A percentile compares a stretch with the other conserved stretches of the same genome.
Evolutionary conservation across 176 grass and related monocot species (phyloP).

Genomic region (Oryza brachyantha): DNA sequence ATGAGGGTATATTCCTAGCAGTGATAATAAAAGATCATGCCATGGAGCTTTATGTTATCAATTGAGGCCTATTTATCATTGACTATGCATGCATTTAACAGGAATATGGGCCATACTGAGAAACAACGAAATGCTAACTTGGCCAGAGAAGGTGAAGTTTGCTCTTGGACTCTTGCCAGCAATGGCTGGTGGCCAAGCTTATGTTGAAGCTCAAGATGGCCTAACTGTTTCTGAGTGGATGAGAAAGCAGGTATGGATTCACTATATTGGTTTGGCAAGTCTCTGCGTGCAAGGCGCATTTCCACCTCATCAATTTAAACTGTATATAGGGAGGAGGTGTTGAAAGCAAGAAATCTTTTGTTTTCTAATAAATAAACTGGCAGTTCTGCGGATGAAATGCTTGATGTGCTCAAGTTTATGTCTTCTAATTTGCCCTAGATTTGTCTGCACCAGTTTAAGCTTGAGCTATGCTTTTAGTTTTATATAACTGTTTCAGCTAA

Average conservation of each 20-base stretch:
- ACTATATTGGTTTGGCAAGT: not conserved
- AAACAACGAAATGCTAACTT: constrained; percentile 98
- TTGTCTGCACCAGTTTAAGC: constrained; percentile 12
- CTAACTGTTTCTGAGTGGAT: constrained; percentile 90
- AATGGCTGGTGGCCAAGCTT: constrained; percentile 88
- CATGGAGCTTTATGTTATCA: not conserved
- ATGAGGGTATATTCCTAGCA: constrained; percentile 7
- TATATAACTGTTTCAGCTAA: not conserved
- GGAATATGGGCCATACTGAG: constrained; percentile 93
- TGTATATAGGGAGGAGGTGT: not conserved
- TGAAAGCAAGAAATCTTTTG: not conserved
- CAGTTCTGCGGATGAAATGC: constrained; percentile 8
- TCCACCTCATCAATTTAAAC: constrained; percentile 6
- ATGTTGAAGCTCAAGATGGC: constrained; percentile 98
- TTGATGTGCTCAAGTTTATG: constrained; percentile 9
- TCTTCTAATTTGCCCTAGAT: constrained; percentile 10
- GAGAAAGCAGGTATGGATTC: constrained; percentile 67
- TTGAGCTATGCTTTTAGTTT: constrained; percentile 21
- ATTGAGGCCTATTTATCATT: constrained; percentile 12
- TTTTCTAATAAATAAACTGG: not conserved
- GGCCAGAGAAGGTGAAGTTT: constrained; percentile 98
- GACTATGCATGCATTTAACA: constrained; percentile 38
- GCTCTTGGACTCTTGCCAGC: constrained; percentile 96
- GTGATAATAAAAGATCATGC: not conserved
- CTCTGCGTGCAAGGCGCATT: not conserved